Evolutionary conservation across 2,329 filamentous ascomycete species (phyloP), one percentile per base, ranked within the genome.

Genomic region (Penicillium sp.): DNA sequence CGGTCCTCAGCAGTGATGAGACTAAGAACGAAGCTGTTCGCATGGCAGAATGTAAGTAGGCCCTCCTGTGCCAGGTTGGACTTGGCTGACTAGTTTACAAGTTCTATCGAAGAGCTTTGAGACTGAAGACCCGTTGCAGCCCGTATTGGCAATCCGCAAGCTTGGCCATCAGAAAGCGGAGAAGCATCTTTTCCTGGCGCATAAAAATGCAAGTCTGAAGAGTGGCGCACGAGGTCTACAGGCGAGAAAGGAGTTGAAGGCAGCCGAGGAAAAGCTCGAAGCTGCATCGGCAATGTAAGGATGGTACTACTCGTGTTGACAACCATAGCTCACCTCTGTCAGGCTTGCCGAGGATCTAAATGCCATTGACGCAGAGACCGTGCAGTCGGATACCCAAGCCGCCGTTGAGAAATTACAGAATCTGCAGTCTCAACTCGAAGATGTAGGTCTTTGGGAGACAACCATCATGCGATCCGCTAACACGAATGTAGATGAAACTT

Each of bases 221-320:
- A 92, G 88, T 61, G 89, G 89, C 29, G 80, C 87, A 1, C 74
- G 89, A 35, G 89, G 89, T 0, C 73, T 87, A 76, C 80, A 86
- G 52, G 88, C 88, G 0, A 77, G 88, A n/a, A 92, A 93, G 60
- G 80, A 83, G 1, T 69, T 93, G 14, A 81, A 83, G 41, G 79
- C 79, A 3, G 80, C 84, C 25, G 89, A 95, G 62, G 83, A 83
- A 55, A 78, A 79, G 13, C 75, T 88, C 2, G 77, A 80, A 10
- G 78, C 82, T 38, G 84, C 81, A 0, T 69, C 75, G 33, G 66
- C 66, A 9, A 44, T 76, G 80, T 84, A 68, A 64, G 75, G 19
- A n/a, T 9, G 6, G 5, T 34, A 7, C 5, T 8, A 14, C 11
- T 11, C 18, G 10, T 7, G 3, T 8, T 31, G 13, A 12, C 7